These are phyloP conservation scores for Spiromastix sp. DNA, from an alignment of 2,329 filamentous ascomycete genomes.

Conservation along the genomic window DNA sequence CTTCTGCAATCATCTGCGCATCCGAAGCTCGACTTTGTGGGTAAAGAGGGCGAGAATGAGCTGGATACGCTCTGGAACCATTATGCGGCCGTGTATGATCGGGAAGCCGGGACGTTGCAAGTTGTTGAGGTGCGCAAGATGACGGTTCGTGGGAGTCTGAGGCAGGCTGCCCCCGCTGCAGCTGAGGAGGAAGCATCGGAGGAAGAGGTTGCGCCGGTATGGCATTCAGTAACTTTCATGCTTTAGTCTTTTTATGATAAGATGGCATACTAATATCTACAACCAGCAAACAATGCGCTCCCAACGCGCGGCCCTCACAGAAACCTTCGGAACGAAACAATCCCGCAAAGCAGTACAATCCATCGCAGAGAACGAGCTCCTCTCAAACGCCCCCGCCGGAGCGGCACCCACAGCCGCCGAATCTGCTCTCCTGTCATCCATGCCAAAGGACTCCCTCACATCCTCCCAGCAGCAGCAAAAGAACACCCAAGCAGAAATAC, in stretches of 20 bases:
- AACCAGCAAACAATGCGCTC: slow-evolving; percentile 26
- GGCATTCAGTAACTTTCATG: slow-evolving; percentile 1
- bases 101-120: slow-evolving; percentile 41
- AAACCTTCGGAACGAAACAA: slow-evolving; percentile 41
- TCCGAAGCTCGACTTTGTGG: slow-evolving; percentile 49
- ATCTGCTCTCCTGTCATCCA: slow-evolving; percentile 33
- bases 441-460: slow-evolving; percentile 27
- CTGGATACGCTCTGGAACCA: slow-evolving; percentile 46
- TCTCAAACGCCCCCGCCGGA: slow-evolving; percentile 27
- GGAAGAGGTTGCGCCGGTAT: slow-evolving; percentile 8
- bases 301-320: slow-evolving; percentile 34
- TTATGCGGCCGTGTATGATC: slow-evolving; percentile 52
- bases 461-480: slow-evolving; percentile 23
- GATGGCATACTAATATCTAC: background rate
- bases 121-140: slow-evolving; percentile 45
- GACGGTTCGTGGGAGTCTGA: slow-evolving; percentile 41
- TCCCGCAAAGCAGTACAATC: slow-evolving; percentile 39
- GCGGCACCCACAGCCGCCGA: slow-evolving; percentile 24
- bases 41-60: slow-evolving; percentile 39
- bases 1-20: slow-evolving; percentile 53
- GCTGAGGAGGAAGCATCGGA: slow-evolving; percentile 20
- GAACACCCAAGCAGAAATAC: slow-evolving; percentile 30
- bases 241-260: background rate
- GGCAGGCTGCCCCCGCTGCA: slow-evolving; percentile 16
- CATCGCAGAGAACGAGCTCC: slow-evolving; percentile 37